A percentile compares a stretch with the other conserved stretches of the same genome.
Conservation (phyloP, 768 basidiomycete genomes). For the Lentinula sp. region DNA sequence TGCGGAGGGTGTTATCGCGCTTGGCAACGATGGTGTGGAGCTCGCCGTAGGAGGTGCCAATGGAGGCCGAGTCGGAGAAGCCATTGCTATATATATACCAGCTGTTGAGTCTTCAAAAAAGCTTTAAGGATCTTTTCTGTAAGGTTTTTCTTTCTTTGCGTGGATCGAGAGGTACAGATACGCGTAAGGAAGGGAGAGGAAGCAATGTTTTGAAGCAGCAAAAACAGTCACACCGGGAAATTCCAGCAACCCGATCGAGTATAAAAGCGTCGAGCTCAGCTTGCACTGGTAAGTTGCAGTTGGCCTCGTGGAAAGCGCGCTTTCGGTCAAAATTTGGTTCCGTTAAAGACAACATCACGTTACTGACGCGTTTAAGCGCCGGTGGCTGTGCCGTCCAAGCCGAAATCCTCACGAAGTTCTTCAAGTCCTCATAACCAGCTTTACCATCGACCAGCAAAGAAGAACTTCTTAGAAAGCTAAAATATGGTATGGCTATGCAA, state of each 20-base stretch:
- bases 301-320: conserved; percentile 1
- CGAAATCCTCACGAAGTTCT: background rate
- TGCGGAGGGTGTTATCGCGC: conserved; percentile 54
- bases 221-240: too few relatives aligned
- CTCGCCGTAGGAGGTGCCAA: conserved; percentile 38
- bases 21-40: conserved; percentile 24
- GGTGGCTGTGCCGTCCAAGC: background rate
- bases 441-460: background rate
- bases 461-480: background rate
- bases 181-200: background rate
- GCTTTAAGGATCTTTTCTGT: conserved; percentile 7
- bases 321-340: background rate
- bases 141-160: background rate
- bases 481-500: background rate
- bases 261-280: background rate
- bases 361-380: background rate
- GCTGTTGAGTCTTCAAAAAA: background rate
- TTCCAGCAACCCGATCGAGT: background rate
- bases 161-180: background rate
- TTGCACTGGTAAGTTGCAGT: background rate
- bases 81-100: conserved; percentile 12
- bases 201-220: background rate
- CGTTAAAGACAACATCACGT: background rate
- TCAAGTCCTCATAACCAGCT: background rate
- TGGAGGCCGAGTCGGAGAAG: conserved; percentile 30